These are phyloP conservation scores for Wolfiporia cocos DNA, from an alignment of 1,284 basidiomycete species.

Conservation along the genomic window DNA sequence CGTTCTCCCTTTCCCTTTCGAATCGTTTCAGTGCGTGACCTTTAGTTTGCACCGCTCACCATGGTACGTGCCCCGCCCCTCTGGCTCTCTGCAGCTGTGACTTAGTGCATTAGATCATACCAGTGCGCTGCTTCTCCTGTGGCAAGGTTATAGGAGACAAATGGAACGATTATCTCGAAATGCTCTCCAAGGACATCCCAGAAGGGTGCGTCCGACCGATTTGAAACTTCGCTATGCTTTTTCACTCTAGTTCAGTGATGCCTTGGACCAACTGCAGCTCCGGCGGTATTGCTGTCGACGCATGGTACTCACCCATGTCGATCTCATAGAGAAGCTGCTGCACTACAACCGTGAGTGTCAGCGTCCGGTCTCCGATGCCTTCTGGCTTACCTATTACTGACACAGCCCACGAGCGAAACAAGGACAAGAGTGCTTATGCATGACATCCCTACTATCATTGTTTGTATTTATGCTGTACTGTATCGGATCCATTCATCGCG, in stretches of 20 bases:
- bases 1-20: neutral
- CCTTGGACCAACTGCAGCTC: constrained; percentile 85
- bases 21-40: neutral
- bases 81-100: neutral
- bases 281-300: constrained; percentile 95
- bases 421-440: constrained; percentile 4
- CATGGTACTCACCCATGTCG: constrained; percentile 98
- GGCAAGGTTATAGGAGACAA: constrained; percentile 94
- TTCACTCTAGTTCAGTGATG: constrained; percentile 55
- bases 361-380: neutral
- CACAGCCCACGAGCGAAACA: constrained; percentile 4
- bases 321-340: constrained; percentile 92
- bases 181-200: constrained; percentile 71
- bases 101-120: constrained; percentile 58
- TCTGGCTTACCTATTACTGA: neutral
- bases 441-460: neutral
- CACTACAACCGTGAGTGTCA: constrained; percentile 87
- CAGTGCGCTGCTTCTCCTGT: constrained; percentile 87
- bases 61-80: constrained; percentile 12
- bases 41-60: constrained; percentile 5
- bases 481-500: no score
- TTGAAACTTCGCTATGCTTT: neutral
- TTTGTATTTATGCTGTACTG: neutral
- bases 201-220: constrained; percentile 65
- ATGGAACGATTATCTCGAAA: constrained; percentile 81